Evolutionary conservation across 108 stramenopile genomes (phyloP).

Genomic region (Cylindrotheca fusiformis): DNA sequence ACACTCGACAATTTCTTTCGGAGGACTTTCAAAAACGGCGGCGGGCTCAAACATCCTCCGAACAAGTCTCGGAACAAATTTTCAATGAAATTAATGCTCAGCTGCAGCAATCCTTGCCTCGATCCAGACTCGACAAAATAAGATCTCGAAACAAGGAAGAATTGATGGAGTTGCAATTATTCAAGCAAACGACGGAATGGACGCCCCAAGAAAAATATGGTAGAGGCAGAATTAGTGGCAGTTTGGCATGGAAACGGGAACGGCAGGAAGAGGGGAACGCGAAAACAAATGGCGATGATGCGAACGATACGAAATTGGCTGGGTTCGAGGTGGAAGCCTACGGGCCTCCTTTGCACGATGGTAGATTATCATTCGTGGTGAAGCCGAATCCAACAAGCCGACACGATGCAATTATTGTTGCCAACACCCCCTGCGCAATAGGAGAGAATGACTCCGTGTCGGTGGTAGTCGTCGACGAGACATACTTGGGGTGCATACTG

Average conservation of each 20-base stretch:
- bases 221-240: conserved; percentile 64
- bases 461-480: conserved; percentile 58
- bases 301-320: conserved; percentile 7
- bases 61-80: conserved; percentile 24
- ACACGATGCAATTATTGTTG: conserved; percentile 38
- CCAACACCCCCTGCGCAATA: conserved; percentile 54
- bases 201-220: conserved; percentile 36
- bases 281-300: not conserved
- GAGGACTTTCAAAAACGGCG: conserved; percentile 67
- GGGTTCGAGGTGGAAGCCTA: conserved; percentile 60
- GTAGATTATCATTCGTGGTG: conserved; percentile 9
- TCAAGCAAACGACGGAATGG: conserved; percentile 40
- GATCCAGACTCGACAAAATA: conserved; percentile 24
- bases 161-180: conserved; percentile 17
- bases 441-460: conserved; percentile 43
- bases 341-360: conserved; percentile 33
- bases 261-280: conserved; percentile 58
- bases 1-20: conserved; percentile 68
- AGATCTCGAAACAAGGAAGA: conserved; percentile 21
- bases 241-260: conserved; percentile 63
- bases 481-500: conserved; percentile 59
- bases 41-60: conserved; percentile 41
- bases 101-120: conserved; percentile 12
- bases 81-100: conserved; percentile 41
- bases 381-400: conserved; percentile 16